A percentile compares a stretch with the other conserved stretches of the same genome.
phyloP scores from a whole-genome alignment of 805 yeast genomes.

The Candida rishiriensis region DNA sequence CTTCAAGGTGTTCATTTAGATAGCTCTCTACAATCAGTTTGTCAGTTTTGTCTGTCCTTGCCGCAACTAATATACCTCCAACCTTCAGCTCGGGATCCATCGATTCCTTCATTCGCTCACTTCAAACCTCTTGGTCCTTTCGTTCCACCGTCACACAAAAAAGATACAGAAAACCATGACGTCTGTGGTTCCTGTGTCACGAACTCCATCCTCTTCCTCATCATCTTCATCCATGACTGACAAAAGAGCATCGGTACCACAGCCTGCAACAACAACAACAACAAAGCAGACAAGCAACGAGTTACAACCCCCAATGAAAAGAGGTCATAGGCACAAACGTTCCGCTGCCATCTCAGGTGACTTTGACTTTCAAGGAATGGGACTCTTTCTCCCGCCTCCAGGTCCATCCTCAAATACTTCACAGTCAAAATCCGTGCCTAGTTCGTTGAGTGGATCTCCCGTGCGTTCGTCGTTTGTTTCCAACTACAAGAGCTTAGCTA shows the following conservation, averaged over 20 bases:
- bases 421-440: constrained; percentile 21
- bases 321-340: constrained; percentile 74
- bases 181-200: constrained; percentile 5
- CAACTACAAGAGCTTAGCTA: not conserved
- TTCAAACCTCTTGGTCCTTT: no score
- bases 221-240: not conserved
- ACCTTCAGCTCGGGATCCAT: not conserved
- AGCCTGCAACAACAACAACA: constrained; percentile 3
- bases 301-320: constrained; percentile 31
- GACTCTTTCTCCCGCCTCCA: constrained; percentile 18
- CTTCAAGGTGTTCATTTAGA: no score
- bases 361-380: constrained; percentile 44
- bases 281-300: constrained; percentile 2
- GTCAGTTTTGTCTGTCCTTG: no score
- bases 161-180: constrained; percentile 1
- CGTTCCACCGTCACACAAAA: not conserved
- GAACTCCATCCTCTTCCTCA: constrained; percentile 1
- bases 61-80: no score
- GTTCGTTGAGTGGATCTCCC: constrained; percentile 21
- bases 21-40: no score
- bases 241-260: not conserved
- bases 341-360: constrained; percentile 90
- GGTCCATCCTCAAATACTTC: constrained; percentile 1
- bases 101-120: not conserved
- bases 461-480: not conserved